Base-by-base conservation (phyloP, 768 basidiomycete genomes). In the Lactifluus hygrophoroides region DNA sequence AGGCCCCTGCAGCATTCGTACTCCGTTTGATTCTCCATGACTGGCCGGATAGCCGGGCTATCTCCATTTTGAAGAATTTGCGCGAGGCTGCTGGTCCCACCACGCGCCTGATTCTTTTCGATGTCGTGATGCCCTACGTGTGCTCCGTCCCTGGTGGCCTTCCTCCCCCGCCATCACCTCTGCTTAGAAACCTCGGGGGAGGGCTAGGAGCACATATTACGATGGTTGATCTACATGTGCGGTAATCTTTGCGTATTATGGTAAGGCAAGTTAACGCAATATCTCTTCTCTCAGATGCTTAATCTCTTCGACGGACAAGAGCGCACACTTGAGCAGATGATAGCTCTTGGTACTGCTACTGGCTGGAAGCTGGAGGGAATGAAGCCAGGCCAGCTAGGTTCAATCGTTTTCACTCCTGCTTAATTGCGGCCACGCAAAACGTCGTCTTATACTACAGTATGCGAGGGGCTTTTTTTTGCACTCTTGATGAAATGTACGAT, bases 311-410 rank as follows among this genome's bases (percentile, higher is more conserved):
- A 71, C 45, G 70, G 67, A 10, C 57, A 67, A 55, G 72, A 72
- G 48, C 67, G 70, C 46, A 73, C 70, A 6, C 51, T 68, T n/a
- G 59, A 57, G 8, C 60, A 68, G 19, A 68, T 69, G 40, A n/a
- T 63, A 4, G 61, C 63, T n/a, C 64, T 73, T 3, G 61, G 64
- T 3, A 34, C 51, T 13, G 58, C 60, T 5, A 34, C 66, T 19
- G 71, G 71, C 2, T 73, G 72, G 72, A 71, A 69, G 58, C 60
- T 69, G 16, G 67, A 69, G 50, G 48, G 57, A 19, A 61, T 65
- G 30, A 57, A 51, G 38, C 49, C 49, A 7, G 42, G 42, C 21
- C n/a, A 19, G 17, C 28, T 44, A n/a, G 21, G 37, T 16, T 10
- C 49, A 6, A 21, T 57, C 27, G 40, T 57, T 9, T 45, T 43